Conservation (phyloP, 1,139 yeast species). For the Ashbya aceris region DNA sequence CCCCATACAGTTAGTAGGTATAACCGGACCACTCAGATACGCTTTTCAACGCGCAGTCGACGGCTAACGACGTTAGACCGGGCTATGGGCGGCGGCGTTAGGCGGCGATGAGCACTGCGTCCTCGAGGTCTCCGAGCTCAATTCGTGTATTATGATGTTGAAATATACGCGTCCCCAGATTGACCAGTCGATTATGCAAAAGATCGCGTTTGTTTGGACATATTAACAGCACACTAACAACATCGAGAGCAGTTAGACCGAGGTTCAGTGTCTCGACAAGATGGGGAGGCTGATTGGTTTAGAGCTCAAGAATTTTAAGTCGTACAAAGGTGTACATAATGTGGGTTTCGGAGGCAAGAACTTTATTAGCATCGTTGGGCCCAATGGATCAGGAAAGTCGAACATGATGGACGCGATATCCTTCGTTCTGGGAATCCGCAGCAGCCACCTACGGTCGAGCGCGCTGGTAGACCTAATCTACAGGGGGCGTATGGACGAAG, state of each 20-base stretch:
- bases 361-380: slow-evolving; percentile 91
- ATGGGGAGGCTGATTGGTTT: slow-evolving; percentile 77
- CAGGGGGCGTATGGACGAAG: slow-evolving; percentile 45
- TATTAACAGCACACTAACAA: not conserved
- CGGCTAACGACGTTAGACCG: too few relatives aligned
- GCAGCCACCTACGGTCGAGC: slow-evolving; percentile 67
- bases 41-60: too few relatives aligned
- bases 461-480: slow-evolving; percentile 70
- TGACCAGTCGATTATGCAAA: not conserved
- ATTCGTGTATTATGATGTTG: too few relatives aligned
- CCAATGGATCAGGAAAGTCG: slow-evolving; percentile 96
- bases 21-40: too few relatives aligned
- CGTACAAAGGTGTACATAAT: slow-evolving; percentile 66
- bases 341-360: slow-evolving; percentile 77
- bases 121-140: not conserved
- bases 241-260: not conserved
- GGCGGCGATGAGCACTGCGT: too few relatives aligned
- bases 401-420: slow-evolving; percentile 98
- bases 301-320: slow-evolving; percentile 79
- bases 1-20: too few relatives aligned
- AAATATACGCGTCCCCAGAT: not conserved
- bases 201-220: not conserved
- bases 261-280: not conserved
- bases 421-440: slow-evolving; percentile 81
- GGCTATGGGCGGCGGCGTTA: too few relatives aligned